phyloP scores from a whole-genome alignment of 2,329 filamentous ascomycete genomes.

The Fusarium sp. region DNA sequence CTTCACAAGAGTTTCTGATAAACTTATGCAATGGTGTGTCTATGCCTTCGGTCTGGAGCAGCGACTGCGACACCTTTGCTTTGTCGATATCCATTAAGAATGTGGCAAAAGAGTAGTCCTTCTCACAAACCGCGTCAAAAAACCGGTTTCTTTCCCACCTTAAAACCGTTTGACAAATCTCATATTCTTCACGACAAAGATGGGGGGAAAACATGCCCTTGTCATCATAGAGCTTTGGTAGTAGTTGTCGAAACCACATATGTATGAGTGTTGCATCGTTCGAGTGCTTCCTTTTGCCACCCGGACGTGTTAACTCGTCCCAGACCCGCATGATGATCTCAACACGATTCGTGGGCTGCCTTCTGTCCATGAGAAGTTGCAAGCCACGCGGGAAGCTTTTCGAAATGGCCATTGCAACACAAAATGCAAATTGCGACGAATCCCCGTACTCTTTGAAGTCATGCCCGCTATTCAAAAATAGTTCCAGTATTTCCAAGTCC shows the following conservation, averaged over 20 bases:
- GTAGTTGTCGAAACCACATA: neutral
- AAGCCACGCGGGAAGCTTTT: neutral
- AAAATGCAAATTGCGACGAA: too few species aligned
- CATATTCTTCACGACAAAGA: neutral
- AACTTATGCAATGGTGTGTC: too few species aligned
- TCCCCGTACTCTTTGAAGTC: too few species aligned
- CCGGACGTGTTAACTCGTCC: too few species aligned
- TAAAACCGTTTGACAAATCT: fast-evolving
- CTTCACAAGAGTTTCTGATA: too few species aligned
- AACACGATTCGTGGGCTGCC: too few species aligned
- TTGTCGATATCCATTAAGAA: too few species aligned
- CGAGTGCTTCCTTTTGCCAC: fast-evolving
- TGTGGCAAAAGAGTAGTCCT: neutral
- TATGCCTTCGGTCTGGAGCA: too few species aligned
- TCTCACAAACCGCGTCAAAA: too few species aligned
- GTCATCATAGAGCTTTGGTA: neutral
- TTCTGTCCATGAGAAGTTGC: neutral
- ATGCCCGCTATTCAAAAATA: fast-evolving
- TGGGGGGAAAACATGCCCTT: fast-evolving
- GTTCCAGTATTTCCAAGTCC: neutral
- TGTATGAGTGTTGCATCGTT: neutral
- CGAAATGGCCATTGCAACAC: neutral
- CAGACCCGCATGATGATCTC: too few species aligned
- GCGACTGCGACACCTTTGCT: too few species aligned
- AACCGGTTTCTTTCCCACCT: fast-evolving